Conservation (phyloP, 1,139 yeast genomes). For the Blastobotrys buckinghamii region DNA sequence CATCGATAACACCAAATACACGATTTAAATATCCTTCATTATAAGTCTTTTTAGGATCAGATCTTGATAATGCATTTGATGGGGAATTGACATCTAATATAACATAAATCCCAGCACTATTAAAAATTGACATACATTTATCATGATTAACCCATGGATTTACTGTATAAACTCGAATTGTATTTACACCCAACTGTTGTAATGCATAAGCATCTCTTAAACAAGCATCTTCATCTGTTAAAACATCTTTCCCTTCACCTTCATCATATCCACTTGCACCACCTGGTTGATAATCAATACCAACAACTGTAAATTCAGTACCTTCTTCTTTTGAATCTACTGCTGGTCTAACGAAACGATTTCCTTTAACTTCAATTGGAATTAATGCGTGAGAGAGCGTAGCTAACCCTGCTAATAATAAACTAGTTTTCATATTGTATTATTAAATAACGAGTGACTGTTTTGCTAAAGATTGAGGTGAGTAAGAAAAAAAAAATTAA, state of each 20-base stretch:
- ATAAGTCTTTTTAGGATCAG: conserved; percentile 66
- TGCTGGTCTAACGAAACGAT: conserved; percentile 66
- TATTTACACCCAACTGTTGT: conserved; percentile 70
- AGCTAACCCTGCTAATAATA: conserved; percentile 1
- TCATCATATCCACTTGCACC: conserved; percentile 56
- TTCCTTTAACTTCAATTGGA: conserved; percentile 48
- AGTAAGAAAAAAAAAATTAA: not conserved
- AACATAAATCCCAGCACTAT: conserved; percentile 84
- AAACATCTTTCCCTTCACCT: conserved; percentile 52
- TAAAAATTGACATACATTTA: conserved; percentile 78
- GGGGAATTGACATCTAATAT: conserved; percentile 87
- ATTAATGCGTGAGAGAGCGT: conserved; percentile 33
- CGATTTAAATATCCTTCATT: conserved; percentile 60
- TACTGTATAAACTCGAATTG: conserved; percentile 55
- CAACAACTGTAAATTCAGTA: conserved; percentile 45
- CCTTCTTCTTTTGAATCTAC: conserved; percentile 38
- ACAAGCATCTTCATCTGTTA: conserved; percentile 66
- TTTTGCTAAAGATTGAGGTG: not conserved
- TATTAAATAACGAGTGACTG: not conserved
- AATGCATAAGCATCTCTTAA: conserved; percentile 75
- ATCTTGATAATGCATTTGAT: conserved; percentile 61
- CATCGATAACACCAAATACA: conserved; percentile 77
- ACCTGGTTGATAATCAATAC: conserved; percentile 70
- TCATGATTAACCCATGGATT: conserved; percentile 78
- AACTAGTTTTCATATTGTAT: conserved; percentile 1